Conservation (phyloP, 805 yeast genomes). For the Blastobotrys chiropterorum region DNA sequence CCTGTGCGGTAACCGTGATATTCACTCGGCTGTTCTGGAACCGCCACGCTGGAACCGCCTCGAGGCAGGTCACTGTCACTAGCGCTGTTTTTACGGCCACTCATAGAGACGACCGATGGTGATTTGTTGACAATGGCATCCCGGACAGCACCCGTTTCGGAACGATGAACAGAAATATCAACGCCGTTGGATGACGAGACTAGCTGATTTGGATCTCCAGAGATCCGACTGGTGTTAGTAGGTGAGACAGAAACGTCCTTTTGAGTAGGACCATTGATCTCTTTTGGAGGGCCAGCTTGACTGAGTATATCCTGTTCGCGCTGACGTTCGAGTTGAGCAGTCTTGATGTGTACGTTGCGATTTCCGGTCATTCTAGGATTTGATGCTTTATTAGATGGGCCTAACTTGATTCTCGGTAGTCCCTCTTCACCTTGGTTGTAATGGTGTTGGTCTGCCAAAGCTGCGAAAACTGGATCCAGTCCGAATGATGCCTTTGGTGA, state of each 20-base stretch:
- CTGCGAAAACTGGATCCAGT: background rate
- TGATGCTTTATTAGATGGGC: slow-evolving; percentile 60
- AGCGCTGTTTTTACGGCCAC: background rate
- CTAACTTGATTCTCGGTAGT: slow-evolving; percentile 27
- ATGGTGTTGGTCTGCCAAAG: background rate
- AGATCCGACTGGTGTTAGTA: background rate
- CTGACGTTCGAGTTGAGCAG: background rate
- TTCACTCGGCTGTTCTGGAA: slow-evolving; percentile 11
- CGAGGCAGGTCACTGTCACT: slow-evolving; percentile 1
- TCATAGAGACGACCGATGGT: background rate
- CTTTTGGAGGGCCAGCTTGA: no score
- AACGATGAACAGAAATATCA: background rate
- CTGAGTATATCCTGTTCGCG: background rate
- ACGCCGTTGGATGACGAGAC: slow-evolving; percentile 1
- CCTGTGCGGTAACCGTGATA: slow-evolving; percentile 36
- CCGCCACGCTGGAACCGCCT: background rate
- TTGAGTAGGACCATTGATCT: no score
- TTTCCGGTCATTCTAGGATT: slow-evolving; percentile 61
- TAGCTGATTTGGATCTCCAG: background rate
- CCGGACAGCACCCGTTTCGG: background rate
- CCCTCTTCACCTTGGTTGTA: slow-evolving; percentile 1
- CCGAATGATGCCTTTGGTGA: slow-evolving; percentile 4
- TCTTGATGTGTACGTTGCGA: slow-evolving; percentile 59
- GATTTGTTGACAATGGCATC: background rate
- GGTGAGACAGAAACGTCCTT: background rate